Conservation (phyloP, 306 rosid species). For the Bauhinia variegata region DNA sequence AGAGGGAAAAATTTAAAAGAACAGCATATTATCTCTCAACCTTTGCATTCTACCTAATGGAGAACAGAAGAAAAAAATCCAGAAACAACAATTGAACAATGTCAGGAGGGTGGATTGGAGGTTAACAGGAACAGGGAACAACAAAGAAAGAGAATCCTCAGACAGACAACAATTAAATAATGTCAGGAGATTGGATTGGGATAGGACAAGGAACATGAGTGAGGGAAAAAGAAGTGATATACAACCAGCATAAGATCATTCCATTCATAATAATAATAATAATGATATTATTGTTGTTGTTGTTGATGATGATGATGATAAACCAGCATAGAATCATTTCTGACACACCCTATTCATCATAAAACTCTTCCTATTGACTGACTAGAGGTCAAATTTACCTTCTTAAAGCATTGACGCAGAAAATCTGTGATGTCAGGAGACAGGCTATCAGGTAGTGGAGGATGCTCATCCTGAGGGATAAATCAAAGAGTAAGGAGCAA, state of each 20-base stretch:
- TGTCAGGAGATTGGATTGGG: too few species aligned
- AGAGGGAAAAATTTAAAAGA: not conserved
- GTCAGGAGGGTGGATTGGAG: not conserved
- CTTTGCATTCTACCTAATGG: not conserved
- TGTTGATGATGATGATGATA: too few species aligned
- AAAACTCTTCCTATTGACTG: slow-evolving; percentile 21
- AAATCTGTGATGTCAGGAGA: slow-evolving; percentile 95
- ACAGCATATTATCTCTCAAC: slow-evolving; percentile 13
- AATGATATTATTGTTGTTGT: too few species aligned
- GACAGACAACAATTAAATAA: too few species aligned
- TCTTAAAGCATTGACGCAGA: slow-evolving; percentile 94
- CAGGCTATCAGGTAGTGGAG: slow-evolving; percentile 96
- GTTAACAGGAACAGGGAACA: not conserved
- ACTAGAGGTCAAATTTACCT: slow-evolving; percentile 60
- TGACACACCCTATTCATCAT: slow-evolving; percentile 23
- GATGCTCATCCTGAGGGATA: slow-evolving; percentile 82
- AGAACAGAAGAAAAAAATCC: slow-evolving; percentile 1
- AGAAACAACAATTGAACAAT: slow-evolving; percentile 4
- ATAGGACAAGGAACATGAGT: too few species aligned
- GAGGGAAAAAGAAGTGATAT: slow-evolving; percentile 1
- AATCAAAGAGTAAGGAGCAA: slow-evolving; percentile 20
- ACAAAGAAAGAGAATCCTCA: not conserved
- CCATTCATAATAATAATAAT: too few species aligned
- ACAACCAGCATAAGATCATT: slow-evolving; percentile 11
- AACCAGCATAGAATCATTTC: slow-evolving; percentile 5